Conservation (phyloP, 768 basidiomycete species). For the Melanogaster broomeanus region DNA sequence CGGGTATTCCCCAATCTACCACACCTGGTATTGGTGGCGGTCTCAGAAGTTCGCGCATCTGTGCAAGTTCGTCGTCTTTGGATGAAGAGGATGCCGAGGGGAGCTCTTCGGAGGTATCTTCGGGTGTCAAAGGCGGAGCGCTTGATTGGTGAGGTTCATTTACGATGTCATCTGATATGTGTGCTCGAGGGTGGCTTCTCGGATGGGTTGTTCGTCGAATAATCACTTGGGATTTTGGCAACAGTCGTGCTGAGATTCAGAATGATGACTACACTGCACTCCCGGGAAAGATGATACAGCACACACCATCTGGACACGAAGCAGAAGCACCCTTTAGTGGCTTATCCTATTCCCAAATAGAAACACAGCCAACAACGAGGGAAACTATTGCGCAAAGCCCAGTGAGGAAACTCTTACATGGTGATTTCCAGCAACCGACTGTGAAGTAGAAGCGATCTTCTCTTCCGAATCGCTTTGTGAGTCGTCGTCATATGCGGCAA, state of each 20-base stretch:
- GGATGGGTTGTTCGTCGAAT: conserved; percentile 52
- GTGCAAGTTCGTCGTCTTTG: conserved; percentile 48
- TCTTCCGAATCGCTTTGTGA: conserved; percentile 60
- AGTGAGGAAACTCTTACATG: conserved; percentile 65
- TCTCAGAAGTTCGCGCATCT: conserved; percentile 54
- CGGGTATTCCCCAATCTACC: conserved; percentile 78
- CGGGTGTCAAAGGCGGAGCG: conserved; percentile 6
- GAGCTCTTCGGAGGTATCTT: conserved; percentile 16
- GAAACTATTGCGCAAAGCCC: conserved; percentile 48
- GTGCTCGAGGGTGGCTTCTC: conserved; percentile 51
- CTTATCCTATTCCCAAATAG: conserved; percentile 65
- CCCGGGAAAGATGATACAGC: background rate
- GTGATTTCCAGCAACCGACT: conserved; percentile 20
- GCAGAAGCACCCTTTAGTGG: conserved; percentile 38
- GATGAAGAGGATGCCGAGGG: conserved; percentile 18
- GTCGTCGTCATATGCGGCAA: conserved; percentile 65
- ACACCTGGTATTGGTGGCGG: conserved; percentile 68
- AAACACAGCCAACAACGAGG: conserved; percentile 66
- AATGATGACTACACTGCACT: background rate
- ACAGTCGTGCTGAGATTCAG: conserved; percentile 41
- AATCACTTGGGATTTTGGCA: conserved; percentile 57
- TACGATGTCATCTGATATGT: conserved; percentile 47
- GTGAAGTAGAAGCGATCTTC: conserved; percentile 35
- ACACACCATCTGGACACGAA: conserved; percentile 33
- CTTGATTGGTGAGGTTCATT: conserved; percentile 15